phyloP scores from a whole-genome alignment of 2,329 filamentous ascomycete genomes.

The Pseudogymnoascus pannorum region DNA sequence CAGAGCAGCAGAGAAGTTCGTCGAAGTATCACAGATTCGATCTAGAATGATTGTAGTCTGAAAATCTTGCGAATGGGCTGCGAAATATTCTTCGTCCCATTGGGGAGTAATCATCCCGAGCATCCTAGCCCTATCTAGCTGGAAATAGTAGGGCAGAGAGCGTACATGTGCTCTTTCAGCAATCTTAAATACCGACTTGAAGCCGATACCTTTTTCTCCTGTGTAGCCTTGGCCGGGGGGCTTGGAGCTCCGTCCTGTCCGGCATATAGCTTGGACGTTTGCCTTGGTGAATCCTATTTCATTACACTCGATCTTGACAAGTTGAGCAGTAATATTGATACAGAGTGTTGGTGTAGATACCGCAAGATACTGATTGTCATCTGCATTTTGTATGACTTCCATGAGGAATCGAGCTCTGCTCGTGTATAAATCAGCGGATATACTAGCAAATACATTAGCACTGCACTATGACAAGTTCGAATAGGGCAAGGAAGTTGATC shows the following conservation, averaged over 20 bases:
- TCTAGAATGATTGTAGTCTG: background rate
- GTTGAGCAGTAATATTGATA: background rate
- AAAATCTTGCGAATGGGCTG: background rate
- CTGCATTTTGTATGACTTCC: background rate
- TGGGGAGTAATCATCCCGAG: conserved; percentile 9
- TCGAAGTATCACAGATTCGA: background rate
- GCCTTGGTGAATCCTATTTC: conserved; percentile 3
- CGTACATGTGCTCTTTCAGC: conserved; percentile 31
- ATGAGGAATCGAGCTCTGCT: background rate
- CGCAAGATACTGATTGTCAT: background rate
- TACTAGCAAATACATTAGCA: background rate
- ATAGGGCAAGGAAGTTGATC: background rate
- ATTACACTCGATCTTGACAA: conserved; percentile 7
- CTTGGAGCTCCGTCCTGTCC: conserved; percentile 2
- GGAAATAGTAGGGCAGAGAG: conserved; percentile 32
- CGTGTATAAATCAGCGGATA: background rate
- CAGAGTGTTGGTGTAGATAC: background rate
- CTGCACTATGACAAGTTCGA: background rate
- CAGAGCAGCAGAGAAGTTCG: background rate
- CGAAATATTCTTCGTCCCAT: conserved; percentile 9
- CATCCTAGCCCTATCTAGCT: conserved; percentile 14
- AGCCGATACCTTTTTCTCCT: conserved; percentile 32
- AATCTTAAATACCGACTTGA: conserved; percentile 30
- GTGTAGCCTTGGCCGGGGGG: conserved; percentile 20
- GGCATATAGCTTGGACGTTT: conserved; percentile 1